Conservation (phyloP, 2,329 filamentous ascomycete species). For the Hymenoscyphus albidus region DNA sequence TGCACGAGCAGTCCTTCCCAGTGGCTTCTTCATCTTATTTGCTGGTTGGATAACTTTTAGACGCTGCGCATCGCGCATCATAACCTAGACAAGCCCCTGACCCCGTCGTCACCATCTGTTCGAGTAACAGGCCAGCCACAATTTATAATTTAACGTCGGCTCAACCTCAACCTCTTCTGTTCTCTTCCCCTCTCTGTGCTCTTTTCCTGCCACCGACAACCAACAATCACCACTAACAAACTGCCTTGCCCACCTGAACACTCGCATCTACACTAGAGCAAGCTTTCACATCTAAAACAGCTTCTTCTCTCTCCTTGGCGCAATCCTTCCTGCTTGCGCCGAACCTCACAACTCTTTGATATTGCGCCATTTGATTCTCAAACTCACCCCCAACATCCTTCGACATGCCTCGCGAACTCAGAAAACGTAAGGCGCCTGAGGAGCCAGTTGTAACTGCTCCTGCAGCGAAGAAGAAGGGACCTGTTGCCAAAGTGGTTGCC, state of each 20-base stretch:
- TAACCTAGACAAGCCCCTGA: conserved; percentile 15
- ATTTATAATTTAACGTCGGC: conserved; percentile 30
- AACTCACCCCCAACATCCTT: conserved; percentile 8
- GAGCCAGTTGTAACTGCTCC: conserved; percentile 38
- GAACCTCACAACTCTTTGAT: conserved; percentile 21
- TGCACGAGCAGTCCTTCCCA: conserved; percentile 27
- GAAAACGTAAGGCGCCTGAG: conserved; percentile 57
- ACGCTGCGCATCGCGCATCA: conserved; percentile 18
- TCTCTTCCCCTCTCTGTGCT: not conserved
- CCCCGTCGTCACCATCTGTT: conserved; percentile 11
- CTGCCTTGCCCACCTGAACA: not conserved
- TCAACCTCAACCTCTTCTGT: conserved; percentile 17
- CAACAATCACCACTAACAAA: not conserved
- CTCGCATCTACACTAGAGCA: not conserved
- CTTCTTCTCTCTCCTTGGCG: not conserved
- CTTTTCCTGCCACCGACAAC: conserved; percentile 3
- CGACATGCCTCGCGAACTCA: conserved; percentile 54
- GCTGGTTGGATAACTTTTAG: conserved; percentile 19
- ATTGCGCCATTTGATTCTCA: conserved; percentile 14
- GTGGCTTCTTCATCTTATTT: conserved; percentile 27
- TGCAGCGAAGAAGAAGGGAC: conserved; percentile 45
- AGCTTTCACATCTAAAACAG: not conserved
- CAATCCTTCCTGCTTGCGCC: conserved; percentile 18
- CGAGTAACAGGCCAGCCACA: conserved; percentile 25
- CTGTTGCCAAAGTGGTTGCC: conserved; percentile 38